Conservation (phyloP, 1,284 basidiomycete species). For the Meripilus lineatus region DNA sequence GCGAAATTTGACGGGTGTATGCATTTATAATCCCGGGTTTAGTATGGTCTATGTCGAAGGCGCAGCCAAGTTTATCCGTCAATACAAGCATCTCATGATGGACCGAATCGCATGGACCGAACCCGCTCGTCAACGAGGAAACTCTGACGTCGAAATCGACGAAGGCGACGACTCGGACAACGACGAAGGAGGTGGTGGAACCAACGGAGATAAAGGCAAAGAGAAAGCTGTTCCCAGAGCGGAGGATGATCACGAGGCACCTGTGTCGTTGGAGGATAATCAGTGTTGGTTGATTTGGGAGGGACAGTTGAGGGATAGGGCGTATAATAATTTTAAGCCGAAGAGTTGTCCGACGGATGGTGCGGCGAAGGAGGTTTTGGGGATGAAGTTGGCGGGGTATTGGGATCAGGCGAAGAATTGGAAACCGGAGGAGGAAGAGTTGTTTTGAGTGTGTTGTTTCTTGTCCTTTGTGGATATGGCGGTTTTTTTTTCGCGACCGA, state of each 20-base stretch:
- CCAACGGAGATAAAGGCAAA: conserved; percentile 17
- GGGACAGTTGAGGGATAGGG: conserved; percentile 80
- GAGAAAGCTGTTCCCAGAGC: conserved; percentile 28
- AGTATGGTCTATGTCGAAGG: conserved; percentile 94
- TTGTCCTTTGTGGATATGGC: background rate
- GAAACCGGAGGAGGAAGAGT: conserved; percentile 72
- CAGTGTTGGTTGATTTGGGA: conserved; percentile 92
- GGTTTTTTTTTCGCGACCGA: background rate
- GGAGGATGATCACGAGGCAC: conserved; percentile 25
- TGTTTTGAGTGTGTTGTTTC: conserved; percentile 36
- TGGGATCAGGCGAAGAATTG: conserved; percentile 95
- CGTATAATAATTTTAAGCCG: conserved; percentile 79
- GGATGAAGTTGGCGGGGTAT: conserved; percentile 78
- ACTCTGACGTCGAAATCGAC: conserved; percentile 63
- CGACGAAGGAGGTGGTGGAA: conserved; percentile 16
- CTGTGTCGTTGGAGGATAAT: conserved; percentile 74
- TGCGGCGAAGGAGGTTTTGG: conserved; percentile 81
- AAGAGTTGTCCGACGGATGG: conserved; percentile 84
- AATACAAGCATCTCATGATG: conserved; percentile 87
- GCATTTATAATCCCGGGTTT: conserved; percentile 87
- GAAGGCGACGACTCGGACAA: conserved; percentile 44
- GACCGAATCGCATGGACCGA: conserved; percentile 94
- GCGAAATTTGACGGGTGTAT: conserved; percentile 81
- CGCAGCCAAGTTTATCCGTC: conserved; percentile 78
- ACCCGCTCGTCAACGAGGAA: conserved; percentile 74